These are phyloP conservation scores for Aspergillus fumigatiaffinis DNA, from an alignment of 2,329 filamentous ascomycete genomes.

Conservation along the genomic window DNA sequence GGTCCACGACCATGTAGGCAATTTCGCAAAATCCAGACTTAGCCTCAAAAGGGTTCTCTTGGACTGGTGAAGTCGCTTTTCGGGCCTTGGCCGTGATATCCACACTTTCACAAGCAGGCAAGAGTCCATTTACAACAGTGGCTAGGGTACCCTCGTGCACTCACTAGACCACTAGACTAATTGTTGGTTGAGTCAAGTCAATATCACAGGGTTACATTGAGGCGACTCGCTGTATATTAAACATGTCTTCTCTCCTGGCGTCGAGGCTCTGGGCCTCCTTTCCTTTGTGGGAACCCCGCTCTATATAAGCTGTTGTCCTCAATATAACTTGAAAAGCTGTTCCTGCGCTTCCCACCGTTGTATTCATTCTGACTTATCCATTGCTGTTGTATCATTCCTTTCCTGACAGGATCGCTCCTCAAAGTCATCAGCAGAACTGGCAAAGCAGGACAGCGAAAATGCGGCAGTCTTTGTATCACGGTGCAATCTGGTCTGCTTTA, in stretches of 20 bases:
- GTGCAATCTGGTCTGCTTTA: neutral
- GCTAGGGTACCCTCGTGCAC: neutral
- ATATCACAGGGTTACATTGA: neutral
- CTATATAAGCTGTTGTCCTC: neutral
- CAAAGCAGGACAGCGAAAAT: constrained; percentile 1
- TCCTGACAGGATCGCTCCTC: neutral
- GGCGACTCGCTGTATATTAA: neutral
- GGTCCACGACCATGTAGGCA: neutral
- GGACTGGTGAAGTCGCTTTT: neutral
- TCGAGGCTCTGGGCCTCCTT: neutral
- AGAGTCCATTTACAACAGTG: neutral
- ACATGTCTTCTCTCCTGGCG: neutral
- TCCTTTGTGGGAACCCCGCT: neutral
- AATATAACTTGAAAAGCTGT: neutral
- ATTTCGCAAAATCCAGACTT: neutral
- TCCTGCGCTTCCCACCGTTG: neutral
- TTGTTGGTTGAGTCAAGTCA: neutral
- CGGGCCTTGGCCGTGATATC: neutral
- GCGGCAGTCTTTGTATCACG: neutral
- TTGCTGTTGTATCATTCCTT: neutral
- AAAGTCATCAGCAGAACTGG: neutral
- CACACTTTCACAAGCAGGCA: neutral
- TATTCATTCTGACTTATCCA: neutral
- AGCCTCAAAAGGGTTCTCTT: neutral
- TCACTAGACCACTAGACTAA: neutral